A percentile compares a stretch with the other conserved stretches of the same genome.
phyloP scores from a whole-genome alignment of 208 protist species.

The Crithidia brevicula region DNA sequence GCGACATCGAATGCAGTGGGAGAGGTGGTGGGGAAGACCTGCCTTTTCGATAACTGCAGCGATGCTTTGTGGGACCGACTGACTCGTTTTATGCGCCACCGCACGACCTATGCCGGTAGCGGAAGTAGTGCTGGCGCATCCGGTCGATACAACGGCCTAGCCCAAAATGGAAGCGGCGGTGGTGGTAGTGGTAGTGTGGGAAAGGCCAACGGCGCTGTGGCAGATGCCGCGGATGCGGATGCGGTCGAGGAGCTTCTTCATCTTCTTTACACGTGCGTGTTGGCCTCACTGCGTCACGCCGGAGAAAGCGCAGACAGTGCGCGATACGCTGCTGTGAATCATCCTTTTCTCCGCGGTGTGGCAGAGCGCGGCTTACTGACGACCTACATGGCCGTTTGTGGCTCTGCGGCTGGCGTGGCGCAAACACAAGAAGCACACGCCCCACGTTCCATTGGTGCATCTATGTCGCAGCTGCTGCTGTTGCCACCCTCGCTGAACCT shows the following conservation, averaged over 20 bases:
- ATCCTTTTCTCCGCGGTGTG: slow-evolving; percentile 57
- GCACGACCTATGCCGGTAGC: background rate
- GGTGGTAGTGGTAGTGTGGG: background rate
- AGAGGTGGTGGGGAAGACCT: background rate
- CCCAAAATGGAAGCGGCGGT: background rate
- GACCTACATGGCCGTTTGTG: slow-evolving; percentile 14
- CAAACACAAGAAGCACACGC: background rate
- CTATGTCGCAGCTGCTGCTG: background rate
- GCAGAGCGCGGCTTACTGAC: slow-evolving; percentile 54
- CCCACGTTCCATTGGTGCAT: background rate
- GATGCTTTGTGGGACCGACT: slow-evolving; percentile 12
- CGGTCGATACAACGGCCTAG: background rate
- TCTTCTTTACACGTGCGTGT: slow-evolving; percentile 16
- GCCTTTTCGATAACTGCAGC: background rate
- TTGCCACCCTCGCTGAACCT: slow-evolving; percentile 29
- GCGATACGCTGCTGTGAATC: slow-evolving; percentile 32
- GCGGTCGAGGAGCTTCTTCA: slow-evolving; percentile 25
- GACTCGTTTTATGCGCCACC: slow-evolving; percentile 11
- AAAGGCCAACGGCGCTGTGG: slow-evolving; percentile 23
- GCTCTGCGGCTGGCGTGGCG: background rate
- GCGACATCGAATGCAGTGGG: background rate
- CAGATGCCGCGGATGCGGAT: slow-evolving; percentile 25
- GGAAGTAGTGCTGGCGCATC: background rate
- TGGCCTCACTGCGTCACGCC: background rate
- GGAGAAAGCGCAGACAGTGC: background rate